Evolutionary conservation across 164 flowering plant genomes (phyloP).

Genomic region (Berberis vulgaris): DNA sequence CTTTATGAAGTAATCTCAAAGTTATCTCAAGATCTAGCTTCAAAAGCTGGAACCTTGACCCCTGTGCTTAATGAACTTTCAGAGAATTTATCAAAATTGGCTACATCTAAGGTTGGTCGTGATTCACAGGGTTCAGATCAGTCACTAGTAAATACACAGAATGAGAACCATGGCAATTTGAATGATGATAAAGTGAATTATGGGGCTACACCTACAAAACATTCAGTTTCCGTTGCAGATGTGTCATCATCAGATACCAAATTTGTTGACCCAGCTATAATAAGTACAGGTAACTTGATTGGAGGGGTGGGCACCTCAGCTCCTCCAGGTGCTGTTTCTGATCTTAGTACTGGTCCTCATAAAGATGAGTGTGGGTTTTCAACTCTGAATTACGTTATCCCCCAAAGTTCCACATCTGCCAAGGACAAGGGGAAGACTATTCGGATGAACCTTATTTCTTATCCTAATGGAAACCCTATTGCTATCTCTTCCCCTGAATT

Average conservation of each 20-base stretch:
- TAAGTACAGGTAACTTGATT: background rate
- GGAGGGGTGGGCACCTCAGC: conserved; percentile 9
- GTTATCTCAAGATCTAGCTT: too few relatives aligned
- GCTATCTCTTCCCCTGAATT: too few relatives aligned
- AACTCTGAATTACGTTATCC: background rate
- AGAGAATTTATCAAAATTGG: conserved; percentile 33
- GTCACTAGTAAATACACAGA: conserved; percentile 8
- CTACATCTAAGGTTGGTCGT: conserved; percentile 15
- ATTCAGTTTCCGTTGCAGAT: background rate
- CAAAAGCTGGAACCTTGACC: too few relatives aligned
- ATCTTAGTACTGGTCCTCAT: conserved; percentile 1
- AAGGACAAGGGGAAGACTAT: conserved; percentile 5
- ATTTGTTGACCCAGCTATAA: too few relatives aligned
- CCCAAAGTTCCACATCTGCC: background rate
- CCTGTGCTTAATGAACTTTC: conserved; percentile 16
- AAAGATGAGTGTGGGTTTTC: background rate
- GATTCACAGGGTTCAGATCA: conserved; percentile 19
- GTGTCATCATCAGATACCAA: background rate
- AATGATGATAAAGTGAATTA: conserved; percentile 2
- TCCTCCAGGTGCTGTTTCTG: background rate
- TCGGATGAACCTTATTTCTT: too few relatives aligned
- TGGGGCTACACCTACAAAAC: conserved; percentile 12
- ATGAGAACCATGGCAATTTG: conserved; percentile 7
- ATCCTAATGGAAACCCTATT: too few relatives aligned
- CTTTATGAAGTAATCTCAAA: too few relatives aligned